phyloP scores from a whole-genome alignment of 805 yeast genomes.

The Hanseniaspora hatyaiensis region DNA sequence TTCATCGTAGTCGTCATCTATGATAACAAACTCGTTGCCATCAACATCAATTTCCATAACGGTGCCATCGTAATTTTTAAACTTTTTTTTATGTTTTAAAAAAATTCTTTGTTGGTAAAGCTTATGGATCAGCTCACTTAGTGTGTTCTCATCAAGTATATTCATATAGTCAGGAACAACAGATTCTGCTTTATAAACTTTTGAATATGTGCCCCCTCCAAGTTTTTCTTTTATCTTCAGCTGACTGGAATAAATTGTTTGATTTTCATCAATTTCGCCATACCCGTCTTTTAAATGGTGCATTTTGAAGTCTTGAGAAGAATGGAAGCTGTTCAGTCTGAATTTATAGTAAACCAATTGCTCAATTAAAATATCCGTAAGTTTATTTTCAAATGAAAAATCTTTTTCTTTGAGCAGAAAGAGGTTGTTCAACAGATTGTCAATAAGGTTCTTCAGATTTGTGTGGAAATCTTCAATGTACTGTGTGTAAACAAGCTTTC shows the following conservation, averaged over 20 bases:
- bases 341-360: slow-evolving; percentile 1
- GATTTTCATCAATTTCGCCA: slow-evolving; percentile 48
- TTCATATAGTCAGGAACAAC: slow-evolving; percentile 33
- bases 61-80: slow-evolving; percentile 1
- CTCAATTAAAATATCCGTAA: background rate
- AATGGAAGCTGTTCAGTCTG: slow-evolving; percentile 2
- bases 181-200: slow-evolving; percentile 62
- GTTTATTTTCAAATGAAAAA: background rate
- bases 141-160: background rate
- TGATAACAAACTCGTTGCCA: slow-evolving; percentile 2
- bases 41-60: slow-evolving; percentile 1
- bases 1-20: background rate
- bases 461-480: background rate
- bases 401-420: slow-evolving; percentile 7
- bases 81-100: background rate
- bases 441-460: background rate
- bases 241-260: slow-evolving; percentile 49
- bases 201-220: slow-evolving; percentile 91
- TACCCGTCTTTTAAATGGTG: slow-evolving; percentile 47
- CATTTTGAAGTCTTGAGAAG: background rate
- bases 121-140: background rate
- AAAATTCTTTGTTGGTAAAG: background rate
- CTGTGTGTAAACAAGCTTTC: background rate
- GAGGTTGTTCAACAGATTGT: slow-evolving; percentile 1
- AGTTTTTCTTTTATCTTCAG: slow-evolving; percentile 55